Evolutionary conservation across 2,329 filamentous ascomycete species (phyloP), one percentile per base, ranked within the genome.

Genomic region (Emericellopsis atlantica): DNA sequence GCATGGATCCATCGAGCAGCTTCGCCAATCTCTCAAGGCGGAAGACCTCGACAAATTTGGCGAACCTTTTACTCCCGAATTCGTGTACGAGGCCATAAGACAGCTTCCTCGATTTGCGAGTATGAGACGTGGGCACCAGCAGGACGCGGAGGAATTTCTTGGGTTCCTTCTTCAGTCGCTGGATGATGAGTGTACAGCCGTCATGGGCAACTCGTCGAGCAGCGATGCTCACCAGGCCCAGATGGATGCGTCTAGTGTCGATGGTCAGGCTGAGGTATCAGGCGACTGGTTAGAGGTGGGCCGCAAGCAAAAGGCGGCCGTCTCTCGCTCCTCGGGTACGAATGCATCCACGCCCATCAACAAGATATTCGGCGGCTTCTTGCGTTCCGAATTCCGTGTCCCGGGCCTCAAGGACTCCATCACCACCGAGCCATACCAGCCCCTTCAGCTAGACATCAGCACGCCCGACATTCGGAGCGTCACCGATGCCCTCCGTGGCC

Each of bases 61-160:
- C 35, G 88, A 95, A 42, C 74, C 89, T 3, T 89, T 98, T 45
- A 90, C 80, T 16, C 92, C 92, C 1, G 88, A 95, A 54, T 95
- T 93, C 58, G 86, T 98, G 16, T 98, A 96, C 56, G 84, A 95
- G 45, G 86, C 88, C 33, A 94, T 96, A 54, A 79, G 84, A 52
- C 79, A 84, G 51, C 70, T 95, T 43, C 82, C 88, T 35, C 79
- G 88, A 40, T 98, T 98, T 60, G 81, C 85, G 21, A 85, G 83
- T 54, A 95, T 98, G 88, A 81, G 84, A 57, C 84, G 88, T 45
- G 92, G 92, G 14, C 90, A 95, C 52, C 92, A 98, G 58, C 90
- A 98, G 67, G 92, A 98, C 64, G 92, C 92, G 1, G 88, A 98
- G 56, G 92, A 98, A 55, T 98, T 98, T 50, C 68, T 98, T 21